These are phyloP conservation scores for Passiflora organensis DNA, from an alignment of 345 rosid genomes.

Conservation along the genomic window DNA sequence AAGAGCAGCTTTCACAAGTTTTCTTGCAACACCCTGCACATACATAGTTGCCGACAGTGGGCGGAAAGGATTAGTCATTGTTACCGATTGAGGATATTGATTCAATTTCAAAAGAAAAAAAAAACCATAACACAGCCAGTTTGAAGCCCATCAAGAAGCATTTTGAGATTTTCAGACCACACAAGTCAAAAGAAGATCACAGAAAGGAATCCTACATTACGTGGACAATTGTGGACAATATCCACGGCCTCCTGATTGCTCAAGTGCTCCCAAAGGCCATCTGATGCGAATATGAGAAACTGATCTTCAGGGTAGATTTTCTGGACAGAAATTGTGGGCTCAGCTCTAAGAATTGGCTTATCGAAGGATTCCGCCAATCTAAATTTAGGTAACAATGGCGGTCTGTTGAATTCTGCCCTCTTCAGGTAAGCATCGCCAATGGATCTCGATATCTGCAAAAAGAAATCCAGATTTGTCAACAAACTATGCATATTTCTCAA, in stretches of 20 bases:
- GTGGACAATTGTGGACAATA: conserved; percentile 71
- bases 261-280: conserved; percentile 97
- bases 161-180: not conserved
- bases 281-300: conserved; percentile 94
- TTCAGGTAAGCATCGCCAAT: conserved; percentile 95
- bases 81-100: no score
- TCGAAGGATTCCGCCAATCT: conserved; percentile 66
- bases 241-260: conserved; percentile 92
- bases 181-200: conserved; percentile 6
- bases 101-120: no score
- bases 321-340: conserved; percentile 71
- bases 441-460: conserved; percentile 78
- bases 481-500: not conserved
- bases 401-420: conserved; percentile 77
- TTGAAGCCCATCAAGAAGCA: conserved; percentile 4
- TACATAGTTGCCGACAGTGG: no score
- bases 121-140: conserved; percentile 3
- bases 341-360: conserved; percentile 80
- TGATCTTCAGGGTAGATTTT: conserved; percentile 70
- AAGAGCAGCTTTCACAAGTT: conserved; percentile 70
- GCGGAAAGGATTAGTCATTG: no score
- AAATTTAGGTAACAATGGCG: conserved; percentile 75
- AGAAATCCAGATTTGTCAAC: conserved; percentile 11
- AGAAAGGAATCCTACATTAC: conserved; percentile 51
- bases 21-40: conserved; percentile 71